Base-by-base conservation (phyloP, 345 rosid species). In the Limnanthes douglasii region DNA sequence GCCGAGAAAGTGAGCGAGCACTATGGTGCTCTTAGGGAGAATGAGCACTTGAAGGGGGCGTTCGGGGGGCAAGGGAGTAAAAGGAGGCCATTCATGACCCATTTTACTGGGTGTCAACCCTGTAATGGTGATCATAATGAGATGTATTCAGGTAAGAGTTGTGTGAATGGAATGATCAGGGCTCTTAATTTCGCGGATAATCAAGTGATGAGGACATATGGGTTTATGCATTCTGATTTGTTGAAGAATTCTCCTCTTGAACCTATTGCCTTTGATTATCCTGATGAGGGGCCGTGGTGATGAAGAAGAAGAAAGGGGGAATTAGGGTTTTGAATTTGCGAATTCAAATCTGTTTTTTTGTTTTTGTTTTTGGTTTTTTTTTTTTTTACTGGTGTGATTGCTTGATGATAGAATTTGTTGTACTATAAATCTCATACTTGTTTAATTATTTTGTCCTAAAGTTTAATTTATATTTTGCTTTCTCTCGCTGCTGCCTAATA, bases 151-250 rank as follows among this genome's bases (percentile, higher is more conserved):
- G 92, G 86, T 10, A 78, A 84, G 54, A 53, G 70, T 29, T 90
- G 98, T 31, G 70, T 77, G 84, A 43, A 65, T 10, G 65, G 70
- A 43, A 84, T 90, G 94, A 60, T 69, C 20, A 72, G 61, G 60
- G 94, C 95, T n/a, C 43, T 90, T 51, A 84, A 84, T 42, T 90
- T 84, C 18, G 98, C 98, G 0, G 98, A 90, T 54, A 90, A 84
- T 59, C 98, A 90, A 57, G 95, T 90, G 37, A 61, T 90, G 35
- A 48, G 79, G 37, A 80, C 56, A 25, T 90, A 69, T 53, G 98
- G 98, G 18, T 90, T 72, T 33, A 45, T 72, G 30, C 94, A 61
- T 48, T 73, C 75, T 31, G 81, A 77, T 65, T 50, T 77, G 41
- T 53, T 50, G 21, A 75, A 77, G 37, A 68, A 79, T 2, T 45